Evolutionary conservation across 1,139 yeast species (phyloP).

Genomic region (Yamadazyma conglobata): DNA sequence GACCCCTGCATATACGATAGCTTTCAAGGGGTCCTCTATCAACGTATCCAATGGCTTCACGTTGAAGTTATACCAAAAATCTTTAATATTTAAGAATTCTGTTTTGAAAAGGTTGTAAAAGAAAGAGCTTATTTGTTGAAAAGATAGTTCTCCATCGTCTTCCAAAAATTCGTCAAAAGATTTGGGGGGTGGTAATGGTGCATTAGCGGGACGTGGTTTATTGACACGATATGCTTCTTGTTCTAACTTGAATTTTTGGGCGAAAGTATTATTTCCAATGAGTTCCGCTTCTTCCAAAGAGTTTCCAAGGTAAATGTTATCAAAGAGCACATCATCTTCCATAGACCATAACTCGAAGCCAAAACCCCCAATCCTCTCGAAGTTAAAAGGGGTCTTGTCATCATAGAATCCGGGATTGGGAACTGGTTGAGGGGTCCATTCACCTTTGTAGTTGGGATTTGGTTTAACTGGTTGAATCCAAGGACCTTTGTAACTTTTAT

Average conservation of each 20-base stretch:
- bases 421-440: constrained; percentile 67
- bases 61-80: constrained; percentile 35
- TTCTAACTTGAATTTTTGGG: constrained; percentile 61
- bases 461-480: constrained; percentile 67
- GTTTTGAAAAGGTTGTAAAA: constrained; percentile 18
- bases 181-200: constrained; percentile 40
- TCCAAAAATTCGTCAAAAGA: constrained; percentile 35
- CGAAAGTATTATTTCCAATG: constrained; percentile 74
- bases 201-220: constrained; percentile 36
- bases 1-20: constrained; percentile 42
- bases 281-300: constrained; percentile 76
- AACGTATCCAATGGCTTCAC: constrained; percentile 42
- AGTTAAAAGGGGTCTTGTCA: constrained; percentile 54
- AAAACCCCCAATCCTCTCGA: constrained; percentile 71
- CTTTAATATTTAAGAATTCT: constrained; percentile 25
- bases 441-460: constrained; percentile 78
- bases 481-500: constrained; percentile 71
- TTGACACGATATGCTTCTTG: constrained; percentile 29
- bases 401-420: constrained; percentile 69
- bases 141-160: constrained; percentile 19
- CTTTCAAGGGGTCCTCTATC: constrained; percentile 44
- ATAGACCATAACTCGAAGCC: constrained; percentile 93
- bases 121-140: constrained; percentile 20
- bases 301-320: constrained; percentile 83
- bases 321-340: constrained; percentile 70